Base-by-base conservation (phyloP, 2,329 filamentous ascomycete genomes). In the Colletotrichum somersetense region DNA sequence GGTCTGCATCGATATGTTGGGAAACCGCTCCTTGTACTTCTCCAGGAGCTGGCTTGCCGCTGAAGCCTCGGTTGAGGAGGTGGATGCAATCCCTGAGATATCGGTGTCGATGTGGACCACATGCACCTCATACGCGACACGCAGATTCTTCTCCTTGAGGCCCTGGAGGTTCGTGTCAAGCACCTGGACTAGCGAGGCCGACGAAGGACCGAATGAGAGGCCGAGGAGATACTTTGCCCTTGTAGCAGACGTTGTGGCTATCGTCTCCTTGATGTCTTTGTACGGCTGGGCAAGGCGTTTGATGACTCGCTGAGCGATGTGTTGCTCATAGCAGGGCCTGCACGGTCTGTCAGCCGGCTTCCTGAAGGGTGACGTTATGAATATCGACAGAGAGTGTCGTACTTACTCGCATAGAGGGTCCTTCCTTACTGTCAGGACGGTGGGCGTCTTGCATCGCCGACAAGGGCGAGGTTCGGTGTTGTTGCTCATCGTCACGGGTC, bases 181-280 rank as follows among this genome's bases (percentile, higher is more conserved):
- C 30, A 97, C 86, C 76, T 96, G 89, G 40, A 97, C 85, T 55
- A 99, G 85, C 18, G 91, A 89, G 18, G 92, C 87, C 0, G 96
- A 98, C 1, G 93, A 96, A 1, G 92, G 85, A 0, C 96, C 96
- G 77, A 94, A 91, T 0, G 95, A 97, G 1, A 98, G 84, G 7
- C 95, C 94, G 26, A 97, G 84, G 23, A 97, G 84, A 59, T 97
- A 88, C 42, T 79, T 78, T 79, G 83, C 76, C 82, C 42, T 88
- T 75, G 52, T 35, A 26, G 62, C 64, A 78, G 78, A 52, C 18
- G 52, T 40, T 16, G 38, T 57, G n/a, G 53, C 70, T 35, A 70
- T 53, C 40, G n/a, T 69, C 40, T 72, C 66, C 79, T 80, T 14
- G 79, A 67, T 83, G 67, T 89, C 86, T 53, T 84, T 85, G 77